Conservation (phyloP, 2,329 filamentous ascomycete species). For the Colletotrichum filicis region DNA sequence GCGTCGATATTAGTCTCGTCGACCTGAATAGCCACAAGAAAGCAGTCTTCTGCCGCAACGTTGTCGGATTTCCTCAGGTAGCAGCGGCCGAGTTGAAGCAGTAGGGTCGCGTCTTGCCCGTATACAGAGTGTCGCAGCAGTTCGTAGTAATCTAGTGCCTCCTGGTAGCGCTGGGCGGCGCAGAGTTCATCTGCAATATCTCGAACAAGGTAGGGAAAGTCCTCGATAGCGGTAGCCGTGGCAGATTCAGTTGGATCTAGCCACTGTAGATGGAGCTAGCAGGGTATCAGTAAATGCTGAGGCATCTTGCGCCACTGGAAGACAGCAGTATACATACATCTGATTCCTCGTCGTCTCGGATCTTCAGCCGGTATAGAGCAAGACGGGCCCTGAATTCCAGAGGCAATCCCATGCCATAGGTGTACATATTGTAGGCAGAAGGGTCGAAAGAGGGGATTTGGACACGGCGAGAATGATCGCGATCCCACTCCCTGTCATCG, state of each 20-base stretch:
- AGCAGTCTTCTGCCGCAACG: constrained; percentile 80
- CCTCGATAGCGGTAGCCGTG: constrained; percentile 41
- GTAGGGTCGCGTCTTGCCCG: constrained; percentile 61
- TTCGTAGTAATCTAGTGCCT: constrained; percentile 67
- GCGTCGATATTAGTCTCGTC: constrained; percentile 80
- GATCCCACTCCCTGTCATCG: constrained; percentile 93
- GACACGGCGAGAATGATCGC: constrained; percentile 74
- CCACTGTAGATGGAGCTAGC: constrained; percentile 74
- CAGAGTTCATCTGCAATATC: constrained; percentile 67
- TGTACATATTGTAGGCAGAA: constrained; percentile 60
- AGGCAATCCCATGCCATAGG: constrained; percentile 81
- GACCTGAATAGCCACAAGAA: constrained; percentile 77
- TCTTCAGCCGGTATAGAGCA: constrained; percentile 82
- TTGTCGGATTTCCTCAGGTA: constrained; percentile 73
- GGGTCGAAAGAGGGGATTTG: constrained; percentile 70
- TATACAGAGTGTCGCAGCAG: constrained; percentile 61
- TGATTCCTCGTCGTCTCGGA: constrained; percentile 77
- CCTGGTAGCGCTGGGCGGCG: constrained; percentile 44
- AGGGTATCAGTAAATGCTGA: constrained; percentile 13
- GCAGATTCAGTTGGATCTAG: constrained; percentile 64
- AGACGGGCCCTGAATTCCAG: constrained; percentile 86
- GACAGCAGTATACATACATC: constrained; percentile 63
- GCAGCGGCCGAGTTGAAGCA: constrained; percentile 72
- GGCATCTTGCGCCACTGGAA: constrained; percentile 11
- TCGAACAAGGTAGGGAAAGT: constrained; percentile 83